Evolutionary conservation across 768 basidiomycete genomes (phyloP).

Genomic region (Tulasnella sp.): DNA sequence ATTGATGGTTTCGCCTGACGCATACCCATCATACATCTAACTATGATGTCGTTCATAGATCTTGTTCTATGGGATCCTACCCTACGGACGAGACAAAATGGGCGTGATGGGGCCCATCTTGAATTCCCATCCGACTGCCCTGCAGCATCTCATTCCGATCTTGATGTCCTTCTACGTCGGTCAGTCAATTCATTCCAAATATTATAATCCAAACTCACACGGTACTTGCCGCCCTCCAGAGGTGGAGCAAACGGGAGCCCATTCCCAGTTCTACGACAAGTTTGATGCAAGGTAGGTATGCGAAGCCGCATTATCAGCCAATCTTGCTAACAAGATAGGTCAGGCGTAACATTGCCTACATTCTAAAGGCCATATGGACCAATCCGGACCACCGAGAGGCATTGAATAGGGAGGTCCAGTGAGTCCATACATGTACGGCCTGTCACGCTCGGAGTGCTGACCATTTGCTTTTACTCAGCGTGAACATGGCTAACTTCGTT

Average conservation of each 20-base stretch:
- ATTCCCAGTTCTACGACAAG: conserved; percentile 98
- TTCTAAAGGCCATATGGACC: conserved; percentile 84
- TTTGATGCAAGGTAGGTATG: conserved; percentile 51
- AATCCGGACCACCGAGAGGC: conserved; percentile 83
- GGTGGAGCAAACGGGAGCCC: conserved; percentile 94
- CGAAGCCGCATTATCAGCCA: not conserved
- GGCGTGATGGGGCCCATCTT: conserved; percentile 75
- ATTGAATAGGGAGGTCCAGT: conserved; percentile 71
- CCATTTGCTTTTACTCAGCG: not conserved
- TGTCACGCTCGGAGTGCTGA: not conserved
- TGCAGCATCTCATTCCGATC: conserved; percentile 82
- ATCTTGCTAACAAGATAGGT: conserved; percentile 21
- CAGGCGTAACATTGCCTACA: conserved; percentile 75
- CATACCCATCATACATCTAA: too few species aligned
- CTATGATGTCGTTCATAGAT: conserved; percentile 36
- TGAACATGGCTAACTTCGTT: conserved; percentile 81
- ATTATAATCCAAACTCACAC: too few species aligned
- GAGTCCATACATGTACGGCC: conserved; percentile 22
- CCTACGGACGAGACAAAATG: conserved; percentile 48
- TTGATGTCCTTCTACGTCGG: conserved; percentile 93
- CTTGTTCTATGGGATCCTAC: conserved; percentile 57
- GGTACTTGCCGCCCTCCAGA: too few species aligned
- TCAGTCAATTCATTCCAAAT: too few species aligned
- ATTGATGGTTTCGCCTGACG: not conserved
- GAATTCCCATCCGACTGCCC: conserved; percentile 72